A percentile compares a stretch with the other conserved stretches of the same genome.
Evolutionary conservation across 2,329 filamentous ascomycete species (phyloP).

Genomic region (Coniochaeta sp.): DNA sequence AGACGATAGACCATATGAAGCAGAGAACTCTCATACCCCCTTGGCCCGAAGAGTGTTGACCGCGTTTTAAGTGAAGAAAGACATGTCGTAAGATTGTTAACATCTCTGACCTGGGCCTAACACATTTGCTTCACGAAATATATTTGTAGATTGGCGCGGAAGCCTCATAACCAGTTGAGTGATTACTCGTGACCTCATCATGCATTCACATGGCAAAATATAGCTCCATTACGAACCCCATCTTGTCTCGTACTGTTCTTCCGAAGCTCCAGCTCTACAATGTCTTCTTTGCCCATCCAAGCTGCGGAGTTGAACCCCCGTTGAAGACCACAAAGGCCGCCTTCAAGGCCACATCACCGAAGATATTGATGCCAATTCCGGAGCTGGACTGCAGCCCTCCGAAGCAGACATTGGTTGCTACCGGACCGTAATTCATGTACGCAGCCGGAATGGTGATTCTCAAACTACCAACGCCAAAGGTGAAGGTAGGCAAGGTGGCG

Average conservation of each 20-base stretch:
- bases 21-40: no score
- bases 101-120: no score
- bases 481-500: constrained; percentile 38
- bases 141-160: no score
- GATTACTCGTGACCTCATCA: no score
- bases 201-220: no score
- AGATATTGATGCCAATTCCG: constrained; percentile 16
- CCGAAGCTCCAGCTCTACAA: neutral
- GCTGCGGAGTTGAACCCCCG: constrained; percentile 9
- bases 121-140: no score
- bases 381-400: constrained; percentile 52
- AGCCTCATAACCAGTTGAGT: no score
- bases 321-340: constrained; percentile 18
- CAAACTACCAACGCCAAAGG: constrained; percentile 37
- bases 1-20: no score
- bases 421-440: constrained; percentile 26
- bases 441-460: constrained; percentile 39
- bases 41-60: no score
- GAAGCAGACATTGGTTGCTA: constrained; percentile 41
- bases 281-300: constrained; percentile 17
- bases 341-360: constrained; percentile 17
- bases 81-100: no score
- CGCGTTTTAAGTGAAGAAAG: no score
- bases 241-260: neutral
- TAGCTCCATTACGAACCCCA: neutral